These are phyloP conservation scores for Fagus crenata DNA, from an alignment of 306 rosid genomes.

Conservation along the genomic window DNA sequence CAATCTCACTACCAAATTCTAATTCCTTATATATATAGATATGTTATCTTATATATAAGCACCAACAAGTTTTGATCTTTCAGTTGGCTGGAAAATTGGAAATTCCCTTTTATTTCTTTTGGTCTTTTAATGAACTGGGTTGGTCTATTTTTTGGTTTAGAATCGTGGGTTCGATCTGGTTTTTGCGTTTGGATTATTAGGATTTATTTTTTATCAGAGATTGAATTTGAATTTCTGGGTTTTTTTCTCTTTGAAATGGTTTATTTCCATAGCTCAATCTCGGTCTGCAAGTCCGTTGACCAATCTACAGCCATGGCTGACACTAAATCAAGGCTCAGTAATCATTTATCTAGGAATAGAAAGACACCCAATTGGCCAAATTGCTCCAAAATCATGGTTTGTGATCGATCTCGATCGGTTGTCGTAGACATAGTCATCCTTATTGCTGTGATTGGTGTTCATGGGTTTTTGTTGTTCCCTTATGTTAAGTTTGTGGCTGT, in stretches of 20 bases:
- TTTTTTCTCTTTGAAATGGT: constrained; percentile 68
- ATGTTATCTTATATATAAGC: constrained; percentile 26
- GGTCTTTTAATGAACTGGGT: constrained; percentile 38
- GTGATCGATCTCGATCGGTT: constrained; percentile 80
- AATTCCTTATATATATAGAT: background rate
- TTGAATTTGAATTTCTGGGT: constrained; percentile 19
- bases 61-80: constrained; percentile 45
- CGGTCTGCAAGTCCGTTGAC: constrained; percentile 93
- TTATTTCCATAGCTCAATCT: constrained; percentile 83
- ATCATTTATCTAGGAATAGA: constrained; percentile 36
- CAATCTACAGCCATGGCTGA: constrained; percentile 58
- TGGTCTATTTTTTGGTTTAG: constrained; percentile 41
- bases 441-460: constrained; percentile 65
- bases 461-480: constrained; percentile 67
- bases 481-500: constrained; percentile 45
- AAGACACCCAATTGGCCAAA: constrained; percentile 45
- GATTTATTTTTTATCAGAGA: constrained; percentile 25
- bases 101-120: background rate
- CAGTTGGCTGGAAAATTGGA: constrained; percentile 7
- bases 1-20: too few relatives aligned
- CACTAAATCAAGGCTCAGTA: constrained; percentile 55
- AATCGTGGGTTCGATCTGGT: constrained; percentile 42
- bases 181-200: constrained; percentile 27
- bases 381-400: constrained; percentile 48
- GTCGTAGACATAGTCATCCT: constrained; percentile 66